These are phyloP conservation scores for Prunus salicina DNA, from an alignment of 306 rosid species.

Conservation along the genomic window DNA sequence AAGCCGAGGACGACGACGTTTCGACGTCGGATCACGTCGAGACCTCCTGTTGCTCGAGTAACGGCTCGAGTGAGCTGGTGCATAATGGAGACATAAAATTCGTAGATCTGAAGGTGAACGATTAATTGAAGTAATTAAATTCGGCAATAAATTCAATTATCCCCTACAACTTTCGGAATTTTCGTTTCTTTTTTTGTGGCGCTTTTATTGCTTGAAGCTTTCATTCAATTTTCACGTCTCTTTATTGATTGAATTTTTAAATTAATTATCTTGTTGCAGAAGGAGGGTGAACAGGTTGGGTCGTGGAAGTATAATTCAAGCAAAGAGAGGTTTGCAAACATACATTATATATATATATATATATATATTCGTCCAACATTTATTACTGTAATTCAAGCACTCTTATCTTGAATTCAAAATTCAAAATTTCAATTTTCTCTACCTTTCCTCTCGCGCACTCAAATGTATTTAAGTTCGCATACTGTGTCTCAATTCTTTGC, in stretches of 20 bases:
- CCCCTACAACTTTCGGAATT: background rate
- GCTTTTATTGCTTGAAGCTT: conserved; percentile 28
- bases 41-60: conserved; percentile 73
- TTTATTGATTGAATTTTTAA: conserved; percentile 22
- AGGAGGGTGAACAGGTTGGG: conserved; percentile 66
- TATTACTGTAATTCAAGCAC: background rate
- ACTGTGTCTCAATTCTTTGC: conserved; percentile 15
- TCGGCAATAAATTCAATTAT: conserved; percentile 21
- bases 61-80: conserved; percentile 40
- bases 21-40: conserved; percentile 31
- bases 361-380: background rate
- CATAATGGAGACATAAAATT: conserved; percentile 33
- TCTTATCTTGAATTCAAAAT: conserved; percentile 30
- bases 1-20: background rate
- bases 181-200: conserved; percentile 24
- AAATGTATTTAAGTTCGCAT: conserved; percentile 19
- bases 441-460: background rate
- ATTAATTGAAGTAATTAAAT: background rate
- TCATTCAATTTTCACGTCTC: conserved; percentile 25
- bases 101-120: conserved; percentile 70
- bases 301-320: conserved; percentile 53
- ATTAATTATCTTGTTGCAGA: conserved; percentile 36
- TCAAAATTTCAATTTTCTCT: conserved; percentile 18
- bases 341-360: background rate
- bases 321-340: conserved; percentile 47